Conservation (phyloP, 1,284 basidiomycete species). For the Boletus mariae region DNA sequence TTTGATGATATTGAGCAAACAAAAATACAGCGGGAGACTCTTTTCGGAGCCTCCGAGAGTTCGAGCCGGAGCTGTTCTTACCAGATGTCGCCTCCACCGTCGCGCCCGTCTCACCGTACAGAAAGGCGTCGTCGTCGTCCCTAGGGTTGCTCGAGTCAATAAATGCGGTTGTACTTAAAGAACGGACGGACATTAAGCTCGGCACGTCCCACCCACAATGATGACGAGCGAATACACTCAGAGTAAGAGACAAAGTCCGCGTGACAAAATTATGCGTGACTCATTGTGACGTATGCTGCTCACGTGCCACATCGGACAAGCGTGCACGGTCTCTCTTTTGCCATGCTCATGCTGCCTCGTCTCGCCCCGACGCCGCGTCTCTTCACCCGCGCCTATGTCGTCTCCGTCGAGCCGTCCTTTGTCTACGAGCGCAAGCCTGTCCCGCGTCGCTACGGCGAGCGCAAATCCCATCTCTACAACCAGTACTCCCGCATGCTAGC, state of each 20-base stretch:
- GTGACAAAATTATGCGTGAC: slow-evolving; percentile 26
- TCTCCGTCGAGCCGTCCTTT: slow-evolving; percentile 55
- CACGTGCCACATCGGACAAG: slow-evolving; percentile 6
- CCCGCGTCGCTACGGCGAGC: slow-evolving; percentile 63
- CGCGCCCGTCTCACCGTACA: slow-evolving; percentile 58
- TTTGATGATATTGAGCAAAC: slow-evolving; percentile 40
- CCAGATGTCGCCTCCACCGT: slow-evolving; percentile 40
- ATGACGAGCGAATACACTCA: slow-evolving; percentile 13
- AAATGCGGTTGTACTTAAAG: slow-evolving; percentile 15
- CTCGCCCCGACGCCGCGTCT: slow-evolving; percentile 13
- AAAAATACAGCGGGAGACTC: slow-evolving; percentile 31
- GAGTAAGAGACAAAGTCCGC: slow-evolving; percentile 25
- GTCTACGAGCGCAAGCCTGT: slow-evolving; percentile 48
- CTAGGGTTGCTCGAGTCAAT: slow-evolving; percentile 31
- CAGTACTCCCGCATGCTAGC: slow-evolving; percentile 67
- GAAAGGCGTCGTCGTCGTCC: slow-evolving; percentile 74
- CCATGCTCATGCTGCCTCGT: slow-evolving; percentile 7
- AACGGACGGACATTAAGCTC: slow-evolving; percentile 32
- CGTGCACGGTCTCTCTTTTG: background rate
- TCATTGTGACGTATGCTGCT: slow-evolving; percentile 14
- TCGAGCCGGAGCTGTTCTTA: slow-evolving; percentile 37
- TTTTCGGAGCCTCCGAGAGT: slow-evolving; percentile 21
- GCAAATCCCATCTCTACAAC: slow-evolving; percentile 73
- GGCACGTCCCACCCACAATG: slow-evolving; percentile 17
- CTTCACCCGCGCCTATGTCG: slow-evolving; percentile 43